Percentiles rank a stretch among this genome's conserved stretches.
phyloP scores from a whole-genome alignment of 208 protist genomes.

The Blechomonas ayalai region DNA sequence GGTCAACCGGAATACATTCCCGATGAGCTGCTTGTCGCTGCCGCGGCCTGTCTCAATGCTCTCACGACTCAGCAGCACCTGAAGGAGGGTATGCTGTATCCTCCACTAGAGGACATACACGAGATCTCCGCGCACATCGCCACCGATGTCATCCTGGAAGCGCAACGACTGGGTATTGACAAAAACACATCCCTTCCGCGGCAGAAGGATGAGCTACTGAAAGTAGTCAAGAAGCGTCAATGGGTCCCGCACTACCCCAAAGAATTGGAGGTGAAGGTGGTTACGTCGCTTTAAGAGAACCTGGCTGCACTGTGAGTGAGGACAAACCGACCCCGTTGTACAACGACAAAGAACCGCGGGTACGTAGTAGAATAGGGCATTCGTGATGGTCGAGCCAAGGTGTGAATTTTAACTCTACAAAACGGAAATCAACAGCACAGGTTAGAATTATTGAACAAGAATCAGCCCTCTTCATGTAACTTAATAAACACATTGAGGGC shows the following conservation, averaged over 20 bases:
- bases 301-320: not conserved
- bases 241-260: conserved; percentile 69
- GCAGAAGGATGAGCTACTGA: conserved; percentile 35
- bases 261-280: conserved; percentile 20
- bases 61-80: conserved; percentile 43
- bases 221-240: conserved; percentile 27
- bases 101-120: conserved; percentile 62
- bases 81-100: conserved; percentile 50
- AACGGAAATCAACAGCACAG: too few relatives aligned
- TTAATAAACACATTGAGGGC: too few relatives aligned
- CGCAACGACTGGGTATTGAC: conserved; percentile 54
- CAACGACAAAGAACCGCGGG: not conserved
- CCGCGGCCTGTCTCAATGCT: conserved; percentile 68
- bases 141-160: conserved; percentile 52
- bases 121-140: conserved; percentile 74
- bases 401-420: too few relatives aligned
- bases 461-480: too few relatives aligned
- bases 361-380: not conserved
- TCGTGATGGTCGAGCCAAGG: not conserved
- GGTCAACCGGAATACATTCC: conserved; percentile 72
- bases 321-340: not conserved
- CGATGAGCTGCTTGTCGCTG: conserved; percentile 81
- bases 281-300: not conserved
- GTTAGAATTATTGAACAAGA: too few relatives aligned
- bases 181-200: conserved; percentile 34